Evolutionary conservation across 768 basidiomycete species (phyloP).

Genomic region (Mycena chlorophos): DNA sequence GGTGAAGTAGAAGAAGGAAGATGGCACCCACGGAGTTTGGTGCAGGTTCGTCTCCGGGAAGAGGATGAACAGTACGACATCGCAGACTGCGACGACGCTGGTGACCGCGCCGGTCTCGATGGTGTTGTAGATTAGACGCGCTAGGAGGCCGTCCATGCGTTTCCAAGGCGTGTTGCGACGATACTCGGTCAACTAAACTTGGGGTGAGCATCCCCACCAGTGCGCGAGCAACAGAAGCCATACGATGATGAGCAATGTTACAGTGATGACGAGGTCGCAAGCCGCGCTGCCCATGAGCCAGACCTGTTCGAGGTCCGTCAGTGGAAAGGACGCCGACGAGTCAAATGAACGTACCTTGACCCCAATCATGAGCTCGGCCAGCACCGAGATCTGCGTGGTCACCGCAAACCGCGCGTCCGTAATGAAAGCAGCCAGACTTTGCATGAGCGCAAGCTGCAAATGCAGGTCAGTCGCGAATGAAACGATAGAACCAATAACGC

Average conservation of each 20-base stretch:
- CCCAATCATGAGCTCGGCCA: background rate
- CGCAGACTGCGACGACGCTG: background rate
- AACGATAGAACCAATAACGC: background rate
- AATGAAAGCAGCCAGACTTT: conserved; percentile 1
- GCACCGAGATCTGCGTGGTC: background rate
- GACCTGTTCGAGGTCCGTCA: background rate
- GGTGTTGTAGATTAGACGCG: background rate
- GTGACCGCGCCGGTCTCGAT: conserved; percentile 1
- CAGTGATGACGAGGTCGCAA: conserved; percentile 1
- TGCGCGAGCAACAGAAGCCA: background rate
- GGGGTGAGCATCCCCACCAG: background rate
- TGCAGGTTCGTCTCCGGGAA: background rate
- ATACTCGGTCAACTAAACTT: background rate
- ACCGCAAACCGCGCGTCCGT: conserved; percentile 4
- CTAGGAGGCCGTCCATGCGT: conserved; percentile 1
- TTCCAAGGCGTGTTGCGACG: conserved; percentile 1
- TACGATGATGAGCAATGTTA: conserved; percentile 7
- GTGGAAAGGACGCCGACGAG: background rate
- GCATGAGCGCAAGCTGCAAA: conserved; percentile 2
- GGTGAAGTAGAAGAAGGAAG: background rate
- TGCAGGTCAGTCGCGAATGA: background rate
- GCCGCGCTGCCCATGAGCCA: conserved; percentile 13
- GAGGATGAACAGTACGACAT: conserved; percentile 1
- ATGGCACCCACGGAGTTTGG: background rate
- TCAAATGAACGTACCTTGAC: background rate